Percentiles rank a stretch among this genome's conserved stretches.
Evolutionary conservation across 306 rosid genomes (phyloP).

Genomic region (Malus sieversii): DNA sequence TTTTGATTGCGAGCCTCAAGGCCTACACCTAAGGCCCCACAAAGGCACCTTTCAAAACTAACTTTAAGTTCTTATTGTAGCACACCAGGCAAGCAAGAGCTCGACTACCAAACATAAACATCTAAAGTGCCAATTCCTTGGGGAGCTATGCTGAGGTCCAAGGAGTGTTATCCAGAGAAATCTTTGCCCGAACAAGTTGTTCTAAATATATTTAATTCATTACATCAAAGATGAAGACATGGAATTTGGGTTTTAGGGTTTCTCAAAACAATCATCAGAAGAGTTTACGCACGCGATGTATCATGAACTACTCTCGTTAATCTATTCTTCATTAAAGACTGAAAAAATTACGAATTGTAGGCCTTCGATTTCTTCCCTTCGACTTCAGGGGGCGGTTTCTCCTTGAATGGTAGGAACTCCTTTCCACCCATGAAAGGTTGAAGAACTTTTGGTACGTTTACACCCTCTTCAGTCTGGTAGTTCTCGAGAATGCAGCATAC

Average conservation of each 20-base stretch:
- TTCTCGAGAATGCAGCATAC: constrained; percentile 92
- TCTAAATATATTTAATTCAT: background rate
- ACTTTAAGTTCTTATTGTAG: no score
- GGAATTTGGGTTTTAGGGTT: background rate
- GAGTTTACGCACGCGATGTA: background rate
- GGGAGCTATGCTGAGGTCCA: no score
- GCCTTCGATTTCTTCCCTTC: constrained; percentile 98
- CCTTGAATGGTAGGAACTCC: constrained; percentile 75
- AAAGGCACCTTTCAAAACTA: no score
- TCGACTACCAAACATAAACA: no score
- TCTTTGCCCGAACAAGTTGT: background rate
- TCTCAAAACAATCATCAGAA: background rate
- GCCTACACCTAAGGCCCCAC: no score
- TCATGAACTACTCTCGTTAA: constrained; percentile 10
- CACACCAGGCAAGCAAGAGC: no score
- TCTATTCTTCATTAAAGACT: constrained; percentile 21
- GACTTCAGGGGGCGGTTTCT: constrained; percentile 48
- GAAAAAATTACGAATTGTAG: constrained; percentile 38
- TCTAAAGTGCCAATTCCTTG: no score
- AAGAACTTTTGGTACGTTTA: constrained; percentile 70
- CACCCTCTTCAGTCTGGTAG: constrained; percentile 84
- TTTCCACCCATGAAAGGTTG: constrained; percentile 71
- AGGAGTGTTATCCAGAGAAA: no score
- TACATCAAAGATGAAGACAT: constrained; percentile 1
- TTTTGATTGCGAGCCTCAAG: no score